phyloP scores from a whole-genome alignment of 495 filamentous ascomycete species.

The Penicillium atrosanguineum region DNA sequence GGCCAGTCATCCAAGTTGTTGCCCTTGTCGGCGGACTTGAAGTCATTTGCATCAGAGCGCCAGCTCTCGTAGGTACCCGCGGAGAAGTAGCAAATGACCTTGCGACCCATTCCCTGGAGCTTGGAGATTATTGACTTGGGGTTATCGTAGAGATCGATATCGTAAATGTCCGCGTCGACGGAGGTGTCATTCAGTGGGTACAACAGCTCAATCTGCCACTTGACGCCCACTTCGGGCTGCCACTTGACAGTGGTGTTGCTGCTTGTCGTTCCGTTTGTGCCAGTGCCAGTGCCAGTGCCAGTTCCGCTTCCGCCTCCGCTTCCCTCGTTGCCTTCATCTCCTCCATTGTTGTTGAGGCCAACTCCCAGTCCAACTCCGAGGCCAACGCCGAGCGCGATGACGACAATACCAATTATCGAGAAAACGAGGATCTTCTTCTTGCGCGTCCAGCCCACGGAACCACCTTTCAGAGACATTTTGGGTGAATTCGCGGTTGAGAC shows the following conservation, averaged over 20 bases:
- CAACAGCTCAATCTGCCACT: constrained; percentile 56
- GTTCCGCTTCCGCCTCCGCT: constrained; percentile 7
- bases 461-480: constrained; percentile 12
- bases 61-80: constrained; percentile 65
- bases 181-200: constrained; percentile 44
- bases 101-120: constrained; percentile 49
- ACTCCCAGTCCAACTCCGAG: constrained; percentile 54
- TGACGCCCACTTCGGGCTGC: constrained; percentile 48
- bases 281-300: constrained; percentile 10
- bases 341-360: constrained; percentile 23
- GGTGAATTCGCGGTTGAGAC: neutral
- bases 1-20: constrained; percentile 58
- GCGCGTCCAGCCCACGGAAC: constrained; percentile 34
- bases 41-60: constrained; percentile 54
- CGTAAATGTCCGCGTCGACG: constrained; percentile 51
- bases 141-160: constrained; percentile 63
- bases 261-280: constrained; percentile 19
- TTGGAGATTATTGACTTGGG: constrained; percentile 38
- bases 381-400: constrained; percentile 51
- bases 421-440: constrained; percentile 40
- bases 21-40: constrained; percentile 52
- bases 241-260: constrained; percentile 39
- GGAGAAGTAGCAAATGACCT: constrained; percentile 73
- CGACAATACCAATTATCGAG: constrained; percentile 25
- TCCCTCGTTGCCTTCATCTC: constrained; percentile 17